Evolutionary conservation across 208 protist species (phyloP), one percentile per base, ranked within the genome.

Genomic region (Trypanosoma brucei): DNA sequence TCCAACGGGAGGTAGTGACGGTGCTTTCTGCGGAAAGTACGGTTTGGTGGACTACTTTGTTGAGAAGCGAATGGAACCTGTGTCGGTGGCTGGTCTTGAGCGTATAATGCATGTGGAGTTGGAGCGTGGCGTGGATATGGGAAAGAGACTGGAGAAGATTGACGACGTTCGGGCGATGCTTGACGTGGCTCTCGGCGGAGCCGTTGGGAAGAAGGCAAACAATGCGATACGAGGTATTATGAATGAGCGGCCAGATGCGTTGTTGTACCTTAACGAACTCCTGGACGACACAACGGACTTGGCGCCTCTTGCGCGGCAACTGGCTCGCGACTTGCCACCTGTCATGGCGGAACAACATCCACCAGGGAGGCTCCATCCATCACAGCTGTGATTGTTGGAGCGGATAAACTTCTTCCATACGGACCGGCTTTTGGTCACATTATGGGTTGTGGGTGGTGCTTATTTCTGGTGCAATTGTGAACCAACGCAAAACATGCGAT

Each of bases 201-300:
- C 86, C 9, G 73, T 91, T 9, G 88, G 85, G 5, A 78, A 78
- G 60, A 86, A 84, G 68, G 76, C 86, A 6, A 64, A 83, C 56
- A 79, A 89, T 38, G 60, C 79, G 3, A 74, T 95, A 33, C 83
- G 88, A 33, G 77, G 82, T 44, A 87, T 92, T 44, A 82, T 78
- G n/a, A 76, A 78, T 1, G 76, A 79, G 3, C 72, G 83, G 3
- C 83, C 83, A 11, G 75, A 84, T 59, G 73, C 88, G 56, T 70
- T 94, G 71, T 3, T 92, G 70, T 91, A 94, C 60, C 67, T 94
- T 42, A 91, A 92, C 60, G 84, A 94, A 63, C 65, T 94, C 31
- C 74, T 94, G 36, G 88, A 94, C 62, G 88, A 94, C 62, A 83
- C 88, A 54, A 94, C 88, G n/a, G 84, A 94, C 50, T 55, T 94